Evolutionary conservation across 1,284 basidiomycete genomes (phyloP).

Genomic region (Ustilago curta): DNA sequence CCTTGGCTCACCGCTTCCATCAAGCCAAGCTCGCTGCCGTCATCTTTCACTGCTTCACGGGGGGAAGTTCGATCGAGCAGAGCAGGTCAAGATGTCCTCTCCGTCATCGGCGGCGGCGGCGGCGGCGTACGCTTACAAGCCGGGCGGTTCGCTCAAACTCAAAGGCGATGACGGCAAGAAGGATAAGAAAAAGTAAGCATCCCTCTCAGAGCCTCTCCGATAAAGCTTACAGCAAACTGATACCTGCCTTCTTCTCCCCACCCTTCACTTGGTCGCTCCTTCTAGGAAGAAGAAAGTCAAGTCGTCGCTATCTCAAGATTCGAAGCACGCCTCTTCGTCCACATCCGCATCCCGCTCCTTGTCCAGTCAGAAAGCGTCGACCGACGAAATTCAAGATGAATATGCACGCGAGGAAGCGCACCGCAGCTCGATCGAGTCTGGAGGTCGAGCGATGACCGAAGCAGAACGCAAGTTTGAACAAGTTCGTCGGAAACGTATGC

Average conservation of each 20-base stretch:
- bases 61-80: too few species aligned
- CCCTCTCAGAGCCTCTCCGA: neutral
- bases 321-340: constrained; percentile 24
- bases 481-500: constrained; percentile 81
- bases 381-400: neutral
- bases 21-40: neutral
- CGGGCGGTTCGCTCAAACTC: constrained; percentile 66
- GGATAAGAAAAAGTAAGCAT: constrained; percentile 50
- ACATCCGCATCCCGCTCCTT: constrained; percentile 13
- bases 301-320: constrained; percentile 38
- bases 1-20: neutral
- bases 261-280: neutral
- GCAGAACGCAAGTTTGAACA: constrained; percentile 91
- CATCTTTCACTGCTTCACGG: neutral
- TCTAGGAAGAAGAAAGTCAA: constrained; percentile 59
- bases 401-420: constrained; percentile 70
- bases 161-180: constrained; percentile 56
- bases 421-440: constrained; percentile 60
- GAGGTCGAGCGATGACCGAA: constrained; percentile 79
- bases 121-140: constrained; percentile 60
- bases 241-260: neutral
- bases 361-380: constrained; percentile 13
- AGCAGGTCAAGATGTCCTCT: constrained; percentile 10
- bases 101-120: constrained; percentile 51
- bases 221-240: constrained; percentile 5